Percentiles rank a stretch among this genome's conserved stretches.
phyloP scores from a whole-genome alignment of 805 yeast species.

The Yamadazyma sp. region DNA sequence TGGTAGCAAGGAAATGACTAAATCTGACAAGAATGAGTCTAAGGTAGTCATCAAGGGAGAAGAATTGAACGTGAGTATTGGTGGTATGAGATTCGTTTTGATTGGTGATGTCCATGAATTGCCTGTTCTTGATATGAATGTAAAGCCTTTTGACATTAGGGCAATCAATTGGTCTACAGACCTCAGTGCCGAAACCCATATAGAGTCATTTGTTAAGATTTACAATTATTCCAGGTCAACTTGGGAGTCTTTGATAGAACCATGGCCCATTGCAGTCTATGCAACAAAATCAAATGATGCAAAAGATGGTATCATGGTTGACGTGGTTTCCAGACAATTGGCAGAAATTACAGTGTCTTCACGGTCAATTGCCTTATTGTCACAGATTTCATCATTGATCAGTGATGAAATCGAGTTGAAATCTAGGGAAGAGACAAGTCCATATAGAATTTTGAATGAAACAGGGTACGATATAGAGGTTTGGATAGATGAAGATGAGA shows the following conservation, averaged over 20 bases:
- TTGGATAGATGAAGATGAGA: conserved; percentile 60
- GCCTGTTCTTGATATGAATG: conserved; percentile 76
- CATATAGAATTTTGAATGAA: conserved; percentile 76
- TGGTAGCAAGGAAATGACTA: conserved; percentile 8
- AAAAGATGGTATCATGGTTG: conserved; percentile 46
- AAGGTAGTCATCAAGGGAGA: conserved; percentile 62
- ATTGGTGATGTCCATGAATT: conserved; percentile 90
- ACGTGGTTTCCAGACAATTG: conserved; percentile 68
- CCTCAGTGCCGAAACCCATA: conserved; percentile 60
- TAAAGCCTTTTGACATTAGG: conserved; percentile 62
- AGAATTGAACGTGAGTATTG: conserved; percentile 58
- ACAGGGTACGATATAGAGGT: conserved; percentile 81
- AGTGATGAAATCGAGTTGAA: conserved; percentile 52
- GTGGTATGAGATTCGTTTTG: conserved; percentile 75
- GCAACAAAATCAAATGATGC: conserved; percentile 55
- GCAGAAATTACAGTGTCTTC: conserved; percentile 83
- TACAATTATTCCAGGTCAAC: conserved; percentile 86
- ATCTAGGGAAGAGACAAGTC: conserved; percentile 76
- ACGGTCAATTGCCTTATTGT: conserved; percentile 70
- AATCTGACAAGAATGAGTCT: conserved; percentile 14
- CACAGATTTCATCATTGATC: conserved; percentile 62
- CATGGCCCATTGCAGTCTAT: conserved; percentile 77
- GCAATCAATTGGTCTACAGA: conserved; percentile 88
- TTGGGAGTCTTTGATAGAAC: conserved; percentile 94
- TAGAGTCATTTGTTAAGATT: conserved; percentile 68